Base-by-base conservation (phyloP, 2,329 filamentous ascomycete species). In the Paramyrothecium sp. region DNA sequence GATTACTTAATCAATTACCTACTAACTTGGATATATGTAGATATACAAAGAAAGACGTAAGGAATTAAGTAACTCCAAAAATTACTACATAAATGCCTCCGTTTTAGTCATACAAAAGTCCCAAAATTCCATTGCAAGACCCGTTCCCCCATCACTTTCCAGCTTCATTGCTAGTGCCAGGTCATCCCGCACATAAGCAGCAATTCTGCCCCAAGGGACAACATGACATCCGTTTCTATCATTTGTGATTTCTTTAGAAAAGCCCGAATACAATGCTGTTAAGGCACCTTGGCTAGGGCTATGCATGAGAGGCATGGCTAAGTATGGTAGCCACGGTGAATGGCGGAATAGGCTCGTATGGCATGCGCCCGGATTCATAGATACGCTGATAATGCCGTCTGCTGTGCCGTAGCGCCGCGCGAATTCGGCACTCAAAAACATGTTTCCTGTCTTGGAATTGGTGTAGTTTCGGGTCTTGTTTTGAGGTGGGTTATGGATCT, bases 81-180 rank as follows among this genome's bases (percentile, higher is more conserved):
- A n/a, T n/a, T n/a, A n/a, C n/a, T n/a, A n/a, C n/a, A n/a, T n/a
- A n/a, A n/a, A n/a, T n/a, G n/a, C n/a, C n/a, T n/a, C n/a, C n/a
- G 81, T 41, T n/a, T 41, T 41, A n/a, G n/a, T 41, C 11, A 41
- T 11, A n/a, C 46, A 49, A 49, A 49, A 3, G 17, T 20, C 3
- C 46, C 46, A 49, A 49, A 49, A 49, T 20, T 49, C 46, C 4
- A 19, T 49, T 16, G 46, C 46, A 19, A 12, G 12, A 17, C 46
- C 46, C 12, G 19, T 12, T 3, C 46, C 46, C 3, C 46, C 46
- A 12, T 49, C 46, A 11, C 22, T 20, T 16, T 12, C 46, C 3
- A 20, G 46, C 46, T 49, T 49, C 12, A 49, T n/a, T n/a, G n/a
- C n/a, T n/a, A n/a, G n/a, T n/a, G n/a, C 46, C 46, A 49, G 46